Evolutionary conservation across 2,329 filamentous ascomycete genomes (phyloP).

Genomic region (Aspergillus sp.): DNA sequence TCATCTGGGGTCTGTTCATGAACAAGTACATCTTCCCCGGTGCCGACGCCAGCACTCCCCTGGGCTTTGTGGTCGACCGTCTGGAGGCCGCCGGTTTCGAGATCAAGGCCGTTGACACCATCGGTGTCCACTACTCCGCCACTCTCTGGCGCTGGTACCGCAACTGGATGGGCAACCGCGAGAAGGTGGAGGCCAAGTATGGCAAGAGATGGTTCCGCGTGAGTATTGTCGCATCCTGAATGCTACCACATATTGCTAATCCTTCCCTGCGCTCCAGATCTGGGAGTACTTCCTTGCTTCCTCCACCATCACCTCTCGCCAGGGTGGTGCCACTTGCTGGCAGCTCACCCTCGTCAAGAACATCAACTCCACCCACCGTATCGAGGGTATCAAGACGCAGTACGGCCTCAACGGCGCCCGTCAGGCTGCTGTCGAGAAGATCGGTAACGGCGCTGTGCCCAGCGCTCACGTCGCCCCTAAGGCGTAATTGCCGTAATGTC

Average conservation of each 20-base stretch:
- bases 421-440: conserved; percentile 40
- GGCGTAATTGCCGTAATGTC: conserved; percentile 19
- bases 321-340: conserved; percentile 81
- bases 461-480: conserved; percentile 34
- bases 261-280: conserved; percentile 54
- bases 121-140: conserved; percentile 95
- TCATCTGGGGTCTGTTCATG: conserved; percentile 98
- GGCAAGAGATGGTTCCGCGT: conserved; percentile 93
- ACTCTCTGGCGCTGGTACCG: conserved; percentile 98
- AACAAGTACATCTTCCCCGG: conserved; percentile 99
- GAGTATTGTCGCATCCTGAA: conserved; percentile 42
- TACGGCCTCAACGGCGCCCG: conserved; percentile 68
- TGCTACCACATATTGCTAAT: not conserved
- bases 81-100: conserved; percentile 87
- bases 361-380: conserved; percentile 79
- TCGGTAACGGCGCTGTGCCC: conserved; percentile 34
- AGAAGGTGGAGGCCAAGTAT: conserved; percentile 93
- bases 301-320: conserved; percentile 78
- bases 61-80: conserved; percentile 81
- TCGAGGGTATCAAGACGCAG: conserved; percentile 70
- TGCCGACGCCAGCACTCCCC: conserved; percentile 89
- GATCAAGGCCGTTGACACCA: conserved; percentile 86
- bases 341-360: conserved; percentile 88
- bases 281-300: conserved; percentile 91
- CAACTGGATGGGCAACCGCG: conserved; percentile 93